Evolutionary conservation across 2,329 filamentous ascomycete genomes (phyloP), one percentile per base, ranked within the genome.

Genomic region (Alternaria brassicae): DNA sequence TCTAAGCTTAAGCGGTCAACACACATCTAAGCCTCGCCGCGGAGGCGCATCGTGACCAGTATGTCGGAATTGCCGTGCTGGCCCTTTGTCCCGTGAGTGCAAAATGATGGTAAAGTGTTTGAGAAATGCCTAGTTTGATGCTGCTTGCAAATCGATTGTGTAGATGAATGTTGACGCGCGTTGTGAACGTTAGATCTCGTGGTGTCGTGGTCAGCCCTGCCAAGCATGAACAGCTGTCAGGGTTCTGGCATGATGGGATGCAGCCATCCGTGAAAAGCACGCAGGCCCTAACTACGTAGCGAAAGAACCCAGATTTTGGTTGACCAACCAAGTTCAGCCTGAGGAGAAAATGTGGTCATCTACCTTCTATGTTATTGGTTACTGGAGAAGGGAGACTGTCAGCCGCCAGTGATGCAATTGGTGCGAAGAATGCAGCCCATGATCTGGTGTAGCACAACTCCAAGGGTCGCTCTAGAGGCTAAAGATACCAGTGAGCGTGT

Each of bases 391-490:
- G 58, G 55, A 57, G 48, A 57, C 53, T 61, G 50, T 60, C 51
- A 68, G 61, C 63, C 58, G 58, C 48, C 23, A 52, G 56, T 39
- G 54, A 55, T 65, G 40, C 58, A 40, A 72, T 73, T 74, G 70
- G 70, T 59, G 62, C 56, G 55, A 73, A 65, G 68, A 71, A 72
- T 70, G 72, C 56, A 62, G 56, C 57, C 60, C 50, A 58, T 59
- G 53, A 62, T 61, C 50, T 69, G 65, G 57, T 61, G 69, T 64
- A 58, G 49, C 58, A 63, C 55, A 64, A 59, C 58, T 59, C 64
- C 51, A 68, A 68, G 60, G 61, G 61, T 63, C 59, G 54, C 56
- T 58, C 49, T 49, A 64, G 70, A 61, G 67, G 61, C 65, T 66
- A 60, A 65, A 58, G 57, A 62, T 67, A 64, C 65, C 58, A 65